phyloP scores from a whole-genome alignment of 106 monocot species.

The Acorus gramineus region DNA sequence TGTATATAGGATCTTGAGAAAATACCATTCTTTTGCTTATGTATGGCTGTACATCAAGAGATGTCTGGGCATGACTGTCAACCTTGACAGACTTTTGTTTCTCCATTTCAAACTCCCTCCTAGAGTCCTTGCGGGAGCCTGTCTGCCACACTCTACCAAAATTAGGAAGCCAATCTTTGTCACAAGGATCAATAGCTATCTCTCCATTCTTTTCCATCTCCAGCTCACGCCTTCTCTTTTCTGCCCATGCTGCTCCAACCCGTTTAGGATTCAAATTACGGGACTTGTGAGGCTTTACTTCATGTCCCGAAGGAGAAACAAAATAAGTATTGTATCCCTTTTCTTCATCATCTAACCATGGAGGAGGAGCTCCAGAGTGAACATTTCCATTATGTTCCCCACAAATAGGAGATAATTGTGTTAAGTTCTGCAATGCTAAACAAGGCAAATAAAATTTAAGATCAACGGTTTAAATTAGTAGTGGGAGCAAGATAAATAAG shows the following conservation, averaged over 20 bases:
- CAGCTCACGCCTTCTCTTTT: conserved; percentile 69
- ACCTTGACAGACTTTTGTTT: conserved; percentile 24
- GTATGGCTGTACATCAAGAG: conserved; percentile 60
- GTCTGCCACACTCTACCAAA: conserved; percentile 97
- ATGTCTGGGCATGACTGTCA: conserved; percentile 25
- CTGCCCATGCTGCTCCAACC: conserved; percentile 97
- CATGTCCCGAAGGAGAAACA: conserved; percentile 9
- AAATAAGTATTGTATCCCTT: conserved; percentile 2
- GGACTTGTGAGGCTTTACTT: conserved; percentile 12
- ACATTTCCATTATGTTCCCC: conserved; percentile 38
- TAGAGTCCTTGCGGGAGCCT: conserved; percentile 86
- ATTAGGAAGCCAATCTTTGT: conserved; percentile 90
- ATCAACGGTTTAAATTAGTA: too few species aligned
- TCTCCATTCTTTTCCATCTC: conserved; percentile 81
- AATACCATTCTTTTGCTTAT: conserved; percentile 89
- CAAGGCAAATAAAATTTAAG: neutral
- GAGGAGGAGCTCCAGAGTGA: conserved; percentile 40
- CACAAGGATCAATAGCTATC: conserved; percentile 22
- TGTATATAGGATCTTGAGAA: too few species aligned
- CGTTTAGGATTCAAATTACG: conserved; percentile 84
- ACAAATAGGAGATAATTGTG: conserved; percentile 12
- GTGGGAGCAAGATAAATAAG: neutral
- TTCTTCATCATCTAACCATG: conserved; percentile 54
- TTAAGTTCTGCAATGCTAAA: conserved; percentile 21
- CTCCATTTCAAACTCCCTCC: conserved; percentile 71